Evolutionary conservation across 2,329 filamentous ascomycete genomes (phyloP).

Genomic region (Cladosporium sp.): DNA sequence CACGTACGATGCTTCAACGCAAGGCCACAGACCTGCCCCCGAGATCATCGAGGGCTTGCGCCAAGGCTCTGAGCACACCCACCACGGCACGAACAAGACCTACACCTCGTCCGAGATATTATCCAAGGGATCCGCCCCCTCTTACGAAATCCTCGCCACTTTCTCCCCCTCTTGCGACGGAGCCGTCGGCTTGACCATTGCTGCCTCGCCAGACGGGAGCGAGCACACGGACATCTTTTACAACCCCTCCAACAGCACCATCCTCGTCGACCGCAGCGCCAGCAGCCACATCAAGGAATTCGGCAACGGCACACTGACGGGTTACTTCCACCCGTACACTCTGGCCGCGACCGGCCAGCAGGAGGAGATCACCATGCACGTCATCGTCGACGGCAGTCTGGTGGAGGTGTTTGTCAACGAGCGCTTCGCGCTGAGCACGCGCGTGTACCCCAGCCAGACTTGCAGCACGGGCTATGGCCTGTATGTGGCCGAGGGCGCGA

Average conservation of each 20-base stretch:
- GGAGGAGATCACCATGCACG: slow-evolving; percentile 40
- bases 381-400: slow-evolving; percentile 46
- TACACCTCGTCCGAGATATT: slow-evolving; percentile 33
- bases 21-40: slow-evolving; percentile 40
- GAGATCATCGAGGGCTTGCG: slow-evolving; percentile 43
- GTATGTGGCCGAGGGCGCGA: slow-evolving; percentile 34
- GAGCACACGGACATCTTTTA: slow-evolving; percentile 46
- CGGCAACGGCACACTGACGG: slow-evolving; percentile 41
- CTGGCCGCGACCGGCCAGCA: slow-evolving; percentile 22
- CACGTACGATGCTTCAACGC: slow-evolving; percentile 39
- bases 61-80: slow-evolving; percentile 24
- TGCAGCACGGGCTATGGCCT: slow-evolving; percentile 43
- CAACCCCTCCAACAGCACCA: slow-evolving; percentile 42
- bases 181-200: slow-evolving; percentile 40
- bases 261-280: slow-evolving; percentile 42
- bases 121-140: slow-evolving; percentile 28
- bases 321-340: slow-evolving; percentile 45
- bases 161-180: slow-evolving; percentile 35
- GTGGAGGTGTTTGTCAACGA: slow-evolving; percentile 46
- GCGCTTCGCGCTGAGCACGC: slow-evolving; percentile 37
- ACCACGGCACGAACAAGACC: slow-evolving; percentile 20
- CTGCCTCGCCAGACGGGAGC: slow-evolving; percentile 38
- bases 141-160: slow-evolving; percentile 8
- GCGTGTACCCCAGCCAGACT: slow-evolving; percentile 43
- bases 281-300: slow-evolving; percentile 41